Conservation (phyloP, 768 basidiomycete genomes). For the Leccinum disarticulatum region DNA sequence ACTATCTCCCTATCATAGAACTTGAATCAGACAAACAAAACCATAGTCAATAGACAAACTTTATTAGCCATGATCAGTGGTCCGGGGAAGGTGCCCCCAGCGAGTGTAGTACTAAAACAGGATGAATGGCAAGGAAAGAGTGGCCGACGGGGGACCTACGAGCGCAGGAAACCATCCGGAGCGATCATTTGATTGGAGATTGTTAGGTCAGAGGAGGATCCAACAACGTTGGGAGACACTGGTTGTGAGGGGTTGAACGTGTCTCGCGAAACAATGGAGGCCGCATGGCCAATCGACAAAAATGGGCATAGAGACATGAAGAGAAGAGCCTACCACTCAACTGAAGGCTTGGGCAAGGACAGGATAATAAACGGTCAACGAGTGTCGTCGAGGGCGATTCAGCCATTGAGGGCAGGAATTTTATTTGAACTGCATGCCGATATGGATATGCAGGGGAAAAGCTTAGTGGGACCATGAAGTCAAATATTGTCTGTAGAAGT, state of each 20-base stretch:
- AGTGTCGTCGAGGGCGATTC: too few species aligned
- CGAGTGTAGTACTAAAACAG: conserved; percentile 27
- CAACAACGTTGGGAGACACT: conserved; percentile 5
- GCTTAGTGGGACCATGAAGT: too few species aligned
- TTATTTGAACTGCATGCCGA: too few species aligned
- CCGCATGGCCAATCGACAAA: conserved; percentile 27
- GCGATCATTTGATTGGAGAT: conserved; percentile 42
- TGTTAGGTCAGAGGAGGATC: conserved; percentile 29
- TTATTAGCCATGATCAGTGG: conserved; percentile 43
- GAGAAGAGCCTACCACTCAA: too few species aligned
- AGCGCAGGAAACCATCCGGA: conserved; percentile 51
- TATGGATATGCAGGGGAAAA: too few species aligned
- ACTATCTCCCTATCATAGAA: conserved; percentile 34
- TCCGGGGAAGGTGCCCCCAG: conserved; percentile 46
- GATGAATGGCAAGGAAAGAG: neutral
- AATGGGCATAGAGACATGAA: too few species aligned
- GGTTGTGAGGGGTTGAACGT: neutral
- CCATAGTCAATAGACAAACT: neutral
- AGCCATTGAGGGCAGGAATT: too few species aligned
- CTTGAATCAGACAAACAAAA: neutral
- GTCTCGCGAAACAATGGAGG: conserved; percentile 23
- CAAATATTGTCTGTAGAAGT: too few species aligned
- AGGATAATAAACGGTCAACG: too few species aligned
- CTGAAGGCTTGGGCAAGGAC: too few species aligned
- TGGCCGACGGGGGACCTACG: conserved; percentile 29